Conservation (phyloP, 2,329 filamentous ascomycete genomes). For the Monilinia polystroma region DNA sequence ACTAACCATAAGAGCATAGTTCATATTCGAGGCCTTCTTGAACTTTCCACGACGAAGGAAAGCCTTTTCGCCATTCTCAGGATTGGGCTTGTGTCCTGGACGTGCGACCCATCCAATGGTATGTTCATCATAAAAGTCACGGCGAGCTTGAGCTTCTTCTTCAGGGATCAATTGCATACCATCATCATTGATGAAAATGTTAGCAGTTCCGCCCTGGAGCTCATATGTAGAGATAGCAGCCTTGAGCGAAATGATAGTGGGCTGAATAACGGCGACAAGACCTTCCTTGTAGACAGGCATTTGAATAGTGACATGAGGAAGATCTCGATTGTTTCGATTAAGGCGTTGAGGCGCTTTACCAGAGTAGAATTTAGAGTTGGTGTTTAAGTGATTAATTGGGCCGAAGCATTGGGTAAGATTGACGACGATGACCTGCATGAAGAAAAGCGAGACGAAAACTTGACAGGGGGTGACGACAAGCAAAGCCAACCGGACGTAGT, state of each 20-base stretch:
- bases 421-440: slow-evolving; percentile 51
- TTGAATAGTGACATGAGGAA: slow-evolving; percentile 79
- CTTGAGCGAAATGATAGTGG: slow-evolving; percentile 76
- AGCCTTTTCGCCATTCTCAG: slow-evolving; percentile 33
- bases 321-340: slow-evolving; percentile 40
- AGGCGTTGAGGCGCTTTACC: slow-evolving; percentile 42
- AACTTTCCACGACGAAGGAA: slow-evolving; percentile 57
- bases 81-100: slow-evolving; percentile 18
- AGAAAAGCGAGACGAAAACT: slow-evolving; percentile 54
- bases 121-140: slow-evolving; percentile 67
- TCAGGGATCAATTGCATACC: slow-evolving; percentile 67
- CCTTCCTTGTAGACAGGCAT: slow-evolving; percentile 89
- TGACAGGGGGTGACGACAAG: slow-evolving; percentile 51
- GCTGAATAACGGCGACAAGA: slow-evolving; percentile 69
- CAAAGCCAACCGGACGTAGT: slow-evolving; percentile 52
- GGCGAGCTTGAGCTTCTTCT: slow-evolving; percentile 60
- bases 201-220: slow-evolving; percentile 71
- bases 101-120: slow-evolving; percentile 67
- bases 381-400: slow-evolving; percentile 47
- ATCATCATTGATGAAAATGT: slow-evolving; percentile 75
- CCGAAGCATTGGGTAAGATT: slow-evolving; percentile 53
- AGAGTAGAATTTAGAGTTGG: slow-evolving; percentile 46
- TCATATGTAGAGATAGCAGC: slow-evolving; percentile 75
- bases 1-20: slow-evolving; percentile 44
- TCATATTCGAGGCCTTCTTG: slow-evolving; percentile 54